Evolutionary conservation across 331 rosid species (phyloP), one percentile per base, ranked within the genome.

Genomic region (Malus hybrid): DNA sequence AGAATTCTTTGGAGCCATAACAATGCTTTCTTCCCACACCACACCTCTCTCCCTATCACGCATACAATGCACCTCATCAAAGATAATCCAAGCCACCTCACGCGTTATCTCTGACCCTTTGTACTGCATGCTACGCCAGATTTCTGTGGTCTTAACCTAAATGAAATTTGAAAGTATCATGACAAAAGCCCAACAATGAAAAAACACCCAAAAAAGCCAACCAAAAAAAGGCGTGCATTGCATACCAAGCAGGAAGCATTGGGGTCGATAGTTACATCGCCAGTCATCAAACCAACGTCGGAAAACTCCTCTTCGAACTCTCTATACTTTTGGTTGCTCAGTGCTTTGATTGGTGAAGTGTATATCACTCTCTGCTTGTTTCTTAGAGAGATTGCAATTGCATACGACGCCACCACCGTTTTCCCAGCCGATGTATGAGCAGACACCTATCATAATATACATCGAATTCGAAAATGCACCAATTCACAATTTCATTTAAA

Each of bases 11-110:
- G 97, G 96, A 15, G 99, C 88, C 96, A 94, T 86, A 75, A 94
- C 95, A 82, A 94, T 94, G 89, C 99, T 91, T 81, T 94, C 99
- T 75, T 94, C 99, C 97, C 99, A 94, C 12, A 94, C 99, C 13
- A 94, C 99, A 11, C 99, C 99, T 69, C 99, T 87, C 78, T 94
- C 99, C 1, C 91, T 85, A 79, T 94, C 97, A 20, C 96, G 92
- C 99, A 91, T 94, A 84, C 90, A 94, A 84, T 94, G 99, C 58
- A 94, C 96, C 82, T 94, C 99, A 63, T 94, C 99, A 74, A 94
- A 94, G 71, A 94, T 88, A 8, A 94, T 77, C 99, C 99, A 94
- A 32, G 97, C 97, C 44, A 94, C 97, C 85, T 91, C 97, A 71
- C 92, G 86, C 0, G 90, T 91, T 29, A 94, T 61, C 88, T 92